Conservation (phyloP, 1,139 yeast species). For the Williopsis jadinii region DNA sequence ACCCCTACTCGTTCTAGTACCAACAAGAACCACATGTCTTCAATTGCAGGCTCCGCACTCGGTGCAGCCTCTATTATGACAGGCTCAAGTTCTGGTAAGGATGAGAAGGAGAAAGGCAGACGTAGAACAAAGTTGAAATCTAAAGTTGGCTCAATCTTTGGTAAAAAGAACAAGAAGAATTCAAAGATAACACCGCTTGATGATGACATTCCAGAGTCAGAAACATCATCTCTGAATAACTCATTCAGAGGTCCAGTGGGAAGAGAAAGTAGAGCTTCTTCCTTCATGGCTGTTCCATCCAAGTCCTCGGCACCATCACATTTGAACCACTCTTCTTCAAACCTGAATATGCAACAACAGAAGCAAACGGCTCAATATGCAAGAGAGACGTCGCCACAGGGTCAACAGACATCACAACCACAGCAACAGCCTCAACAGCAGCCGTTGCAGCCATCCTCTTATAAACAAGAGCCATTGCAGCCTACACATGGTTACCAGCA, state of each 20-base stretch:
- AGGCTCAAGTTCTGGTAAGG: background rate
- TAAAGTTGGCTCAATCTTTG: constrained; percentile 79
- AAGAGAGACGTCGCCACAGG: constrained; percentile 7
- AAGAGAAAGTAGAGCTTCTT: constrained; percentile 18
- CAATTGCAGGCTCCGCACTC: background rate
- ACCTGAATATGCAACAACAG: constrained; percentile 2
- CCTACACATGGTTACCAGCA: background rate
- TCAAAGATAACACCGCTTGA: constrained; percentile 9
- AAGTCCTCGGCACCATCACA: constrained; percentile 1
- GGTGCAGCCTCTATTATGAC: background rate
- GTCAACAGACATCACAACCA: constrained; percentile 1
- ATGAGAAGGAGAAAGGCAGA: constrained; percentile 10
- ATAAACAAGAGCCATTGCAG: background rate
- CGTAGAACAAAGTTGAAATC: constrained; percentile 50
- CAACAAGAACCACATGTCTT: constrained; percentile 6
- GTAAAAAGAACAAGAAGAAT: constrained; percentile 46
- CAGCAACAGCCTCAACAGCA: background rate
- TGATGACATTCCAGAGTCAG: constrained; percentile 18
- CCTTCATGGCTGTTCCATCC: constrained; percentile 11
- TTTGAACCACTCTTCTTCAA: constrained; percentile 7
- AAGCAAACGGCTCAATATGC: background rate
- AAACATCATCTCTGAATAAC: constrained; percentile 17
- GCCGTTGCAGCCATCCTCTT: background rate
- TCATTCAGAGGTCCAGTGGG: constrained; percentile 5
- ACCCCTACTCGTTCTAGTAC: constrained; percentile 8